Evolutionary conservation across 805 yeast species (phyloP).

Genomic region (Isabelozyma gotoi): DNA sequence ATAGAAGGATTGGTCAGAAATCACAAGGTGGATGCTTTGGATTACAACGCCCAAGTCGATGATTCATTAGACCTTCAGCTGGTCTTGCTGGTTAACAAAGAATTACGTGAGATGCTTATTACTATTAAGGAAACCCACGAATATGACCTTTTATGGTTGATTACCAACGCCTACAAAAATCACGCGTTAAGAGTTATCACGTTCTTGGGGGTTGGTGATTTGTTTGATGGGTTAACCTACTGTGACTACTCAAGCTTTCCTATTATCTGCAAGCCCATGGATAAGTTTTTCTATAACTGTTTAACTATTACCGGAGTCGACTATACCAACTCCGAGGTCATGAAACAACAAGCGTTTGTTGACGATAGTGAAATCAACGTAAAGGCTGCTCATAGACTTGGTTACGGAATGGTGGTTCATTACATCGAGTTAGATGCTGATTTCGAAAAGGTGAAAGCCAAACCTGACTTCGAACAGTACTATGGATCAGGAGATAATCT

Average conservation of each 20-base stretch:
- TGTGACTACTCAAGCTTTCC: slow-evolving; percentile 80
- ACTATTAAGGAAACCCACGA: slow-evolving; percentile 43
- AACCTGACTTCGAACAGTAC: slow-evolving; percentile 29
- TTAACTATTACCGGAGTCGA: slow-evolving; percentile 61
- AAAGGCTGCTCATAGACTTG: slow-evolving; percentile 66
- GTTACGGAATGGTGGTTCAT: slow-evolving; percentile 72
- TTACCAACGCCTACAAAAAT: slow-evolving; percentile 90
- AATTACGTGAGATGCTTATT: slow-evolving; percentile 52
- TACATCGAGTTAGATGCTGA: slow-evolving; percentile 71
- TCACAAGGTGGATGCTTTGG: slow-evolving; percentile 80
- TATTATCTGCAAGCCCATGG: slow-evolving; percentile 88
- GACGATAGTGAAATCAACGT: slow-evolving; percentile 87
- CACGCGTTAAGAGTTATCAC: slow-evolving; percentile 83
- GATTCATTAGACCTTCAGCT: slow-evolving; percentile 86
- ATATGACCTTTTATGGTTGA: slow-evolving; percentile 80
- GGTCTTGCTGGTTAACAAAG: slow-evolving; percentile 64
- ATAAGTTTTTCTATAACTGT: slow-evolving; percentile 62
- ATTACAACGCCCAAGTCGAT: slow-evolving; percentile 85
- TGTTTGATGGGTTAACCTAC: slow-evolving; percentile 90
- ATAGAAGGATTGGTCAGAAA: slow-evolving; percentile 80
- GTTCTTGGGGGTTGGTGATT: slow-evolving; percentile 83
- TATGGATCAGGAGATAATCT: slow-evolving; percentile 33
- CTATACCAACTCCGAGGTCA: slow-evolving; percentile 25
- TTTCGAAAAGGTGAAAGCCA: slow-evolving; percentile 27
- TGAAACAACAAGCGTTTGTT: slow-evolving; percentile 62